These are phyloP conservation scores for Candida ulmi DNA, from an alignment of 805 yeast species.

Conservation along the genomic window DNA sequence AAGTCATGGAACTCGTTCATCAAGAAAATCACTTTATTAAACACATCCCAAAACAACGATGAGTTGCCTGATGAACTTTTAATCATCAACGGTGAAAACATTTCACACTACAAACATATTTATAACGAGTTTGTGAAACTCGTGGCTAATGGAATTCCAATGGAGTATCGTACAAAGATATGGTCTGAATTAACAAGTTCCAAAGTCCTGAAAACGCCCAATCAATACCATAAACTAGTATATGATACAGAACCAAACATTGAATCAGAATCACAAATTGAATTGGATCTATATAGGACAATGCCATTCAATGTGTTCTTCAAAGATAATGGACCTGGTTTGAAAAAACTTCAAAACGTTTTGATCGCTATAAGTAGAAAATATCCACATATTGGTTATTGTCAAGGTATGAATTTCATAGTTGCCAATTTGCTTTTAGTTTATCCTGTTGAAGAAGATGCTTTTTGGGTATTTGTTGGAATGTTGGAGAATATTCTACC, in stretches of 20 bases:
- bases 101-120: conserved; percentile 20
- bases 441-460: conserved; percentile 41
- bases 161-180: conserved; percentile 37
- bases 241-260: conserved; percentile 16
- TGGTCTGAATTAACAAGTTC: conserved; percentile 57
- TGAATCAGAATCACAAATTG: conserved; percentile 42
- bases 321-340: conserved; percentile 50
- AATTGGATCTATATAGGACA: conserved; percentile 49
- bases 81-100: conserved; percentile 34
- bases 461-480: conserved; percentile 48
- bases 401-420: conserved; percentile 60
- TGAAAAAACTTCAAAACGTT: conserved; percentile 38
- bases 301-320: conserved; percentile 50
- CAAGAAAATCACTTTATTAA: conserved; percentile 24
- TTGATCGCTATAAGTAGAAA: conserved; percentile 44
- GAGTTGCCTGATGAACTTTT: conserved; percentile 26
- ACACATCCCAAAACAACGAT: conserved; percentile 18
- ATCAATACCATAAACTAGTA: conserved; percentile 35
- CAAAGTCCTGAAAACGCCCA: conserved; percentile 35
- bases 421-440: conserved; percentile 44
- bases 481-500: conserved; percentile 46
- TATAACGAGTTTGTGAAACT: conserved; percentile 29
- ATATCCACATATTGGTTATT: conserved; percentile 45
- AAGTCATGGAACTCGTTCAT: conserved; percentile 43
- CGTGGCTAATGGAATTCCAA: conserved; percentile 43